A percentile compares a stretch with the other conserved stretches of the same genome.
Evolutionary conservation across 257 asterid genomes (phyloP).

Genomic region (Nicotiana tomentosiformis): DNA sequence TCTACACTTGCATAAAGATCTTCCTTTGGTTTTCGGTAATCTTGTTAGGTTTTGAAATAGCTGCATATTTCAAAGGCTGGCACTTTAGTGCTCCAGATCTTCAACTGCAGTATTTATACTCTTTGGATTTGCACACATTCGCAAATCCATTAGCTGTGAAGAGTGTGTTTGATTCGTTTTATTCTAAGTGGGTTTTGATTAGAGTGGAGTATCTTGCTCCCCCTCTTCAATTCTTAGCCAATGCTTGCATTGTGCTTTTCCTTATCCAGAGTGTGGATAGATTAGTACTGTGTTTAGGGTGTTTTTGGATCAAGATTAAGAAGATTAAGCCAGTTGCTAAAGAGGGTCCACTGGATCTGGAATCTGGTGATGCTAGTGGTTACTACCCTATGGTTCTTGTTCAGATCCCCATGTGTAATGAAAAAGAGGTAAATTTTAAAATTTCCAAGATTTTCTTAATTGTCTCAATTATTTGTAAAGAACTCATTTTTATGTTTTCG

Average conservation of each 20-base stretch:
- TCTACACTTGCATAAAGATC: constrained; percentile 52
- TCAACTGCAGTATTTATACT: constrained; percentile 43
- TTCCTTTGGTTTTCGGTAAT: constrained; percentile 56
- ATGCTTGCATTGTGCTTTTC: constrained; percentile 68
- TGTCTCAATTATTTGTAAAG: background rate
- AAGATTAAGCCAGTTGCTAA: constrained; percentile 68
- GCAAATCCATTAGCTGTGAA: constrained; percentile 42
- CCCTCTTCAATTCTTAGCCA: constrained; percentile 72
- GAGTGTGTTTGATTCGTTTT: constrained; percentile 58
- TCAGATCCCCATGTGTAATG: constrained; percentile 99
- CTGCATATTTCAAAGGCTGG: constrained; percentile 87
- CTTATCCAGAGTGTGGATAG: constrained; percentile 84
- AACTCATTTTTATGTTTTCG: constrained; percentile 1
- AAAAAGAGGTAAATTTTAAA: constrained; percentile 63
- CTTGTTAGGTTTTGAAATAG: constrained; percentile 58
- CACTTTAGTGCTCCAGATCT: constrained; percentile 61
- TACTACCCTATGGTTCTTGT: constrained; percentile 94
- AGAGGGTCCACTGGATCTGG: constrained; percentile 52
- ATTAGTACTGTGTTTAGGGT: constrained; percentile 73
- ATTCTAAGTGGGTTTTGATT: constrained; percentile 69
- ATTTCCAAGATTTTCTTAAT: background rate
- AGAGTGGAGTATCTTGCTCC: constrained; percentile 96
- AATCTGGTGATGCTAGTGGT: constrained; percentile 52
- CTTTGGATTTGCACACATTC: constrained; percentile 17
- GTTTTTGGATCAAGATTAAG: constrained; percentile 65